These are phyloP conservation scores for Mesotaenium endlicherianum DNA, from an alignment of 139 green algal genomes.

Conservation along the genomic window DNA sequence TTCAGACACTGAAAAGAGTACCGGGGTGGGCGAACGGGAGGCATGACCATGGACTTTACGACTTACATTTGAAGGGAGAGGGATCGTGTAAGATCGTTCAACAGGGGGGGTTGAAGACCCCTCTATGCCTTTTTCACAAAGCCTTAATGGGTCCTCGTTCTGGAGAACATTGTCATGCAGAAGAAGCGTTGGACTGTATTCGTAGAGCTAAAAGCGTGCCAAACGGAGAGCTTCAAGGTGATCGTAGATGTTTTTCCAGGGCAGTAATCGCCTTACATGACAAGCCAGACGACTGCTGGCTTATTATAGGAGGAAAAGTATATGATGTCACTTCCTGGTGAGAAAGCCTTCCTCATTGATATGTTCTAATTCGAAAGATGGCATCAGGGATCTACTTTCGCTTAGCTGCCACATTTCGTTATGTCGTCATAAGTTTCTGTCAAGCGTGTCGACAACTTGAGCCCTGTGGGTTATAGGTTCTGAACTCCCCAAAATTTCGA, in stretches of 20 bases:
- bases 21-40: too few species aligned
- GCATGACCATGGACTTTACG: too few species aligned
- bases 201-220: too few species aligned
- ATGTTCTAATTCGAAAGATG: background rate
- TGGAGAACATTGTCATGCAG: too few species aligned
- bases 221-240: background rate
- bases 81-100: too few species aligned
- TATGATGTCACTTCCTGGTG: slow-evolving; percentile 53
- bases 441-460: background rate
- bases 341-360: background rate
- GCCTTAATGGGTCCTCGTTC: too few species aligned
- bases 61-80: too few species aligned
- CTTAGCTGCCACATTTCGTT: background rate
- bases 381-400: background rate
- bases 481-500: background rate
- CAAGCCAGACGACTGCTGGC: slow-evolving; percentile 46
- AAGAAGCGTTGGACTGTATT: too few species aligned
- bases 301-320: slow-evolving; percentile 44
- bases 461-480: background rate
- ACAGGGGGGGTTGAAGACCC: too few species aligned
- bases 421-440: slow-evolving; percentile 3
- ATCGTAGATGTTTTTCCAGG: slow-evolving; percentile 2
- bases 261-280: slow-evolving; percentile 36
- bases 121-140: too few species aligned
- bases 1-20: too few species aligned